These are phyloP conservation scores for Astrothelium subdiscretum DNA, from an alignment of 495 filamentous ascomycete species.

Conservation along the genomic window DNA sequence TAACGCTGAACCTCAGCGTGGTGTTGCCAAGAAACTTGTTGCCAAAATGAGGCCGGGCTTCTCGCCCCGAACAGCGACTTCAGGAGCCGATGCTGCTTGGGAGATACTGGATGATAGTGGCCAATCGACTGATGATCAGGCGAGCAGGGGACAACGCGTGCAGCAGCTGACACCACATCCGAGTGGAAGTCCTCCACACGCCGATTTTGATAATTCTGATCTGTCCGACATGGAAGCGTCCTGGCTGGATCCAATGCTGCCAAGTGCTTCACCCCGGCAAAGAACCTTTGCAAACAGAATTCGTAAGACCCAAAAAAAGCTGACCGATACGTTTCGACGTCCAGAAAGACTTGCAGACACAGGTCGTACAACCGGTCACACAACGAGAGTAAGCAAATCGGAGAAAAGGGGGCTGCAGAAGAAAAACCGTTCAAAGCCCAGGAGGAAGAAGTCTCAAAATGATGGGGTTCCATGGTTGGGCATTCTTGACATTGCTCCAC, in stretches of 20 bases:
- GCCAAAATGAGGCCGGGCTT: constrained; percentile 4
- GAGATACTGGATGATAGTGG: background rate
- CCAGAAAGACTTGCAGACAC: constrained; percentile 14
- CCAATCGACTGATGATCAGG: background rate
- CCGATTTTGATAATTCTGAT: background rate
- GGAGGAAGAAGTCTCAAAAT: constrained; percentile 18
- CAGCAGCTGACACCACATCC: background rate
- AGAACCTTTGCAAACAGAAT: constrained; percentile 3
- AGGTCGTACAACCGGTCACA: background rate
- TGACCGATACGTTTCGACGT: constrained; percentile 14
- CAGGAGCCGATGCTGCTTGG: background rate
- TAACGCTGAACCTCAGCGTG: constrained; percentile 33
- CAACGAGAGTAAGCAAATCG: background rate
- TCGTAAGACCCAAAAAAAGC: constrained; percentile 18
- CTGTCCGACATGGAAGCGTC: constrained; percentile 37
- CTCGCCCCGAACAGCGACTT: background rate
- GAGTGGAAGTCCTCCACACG: background rate
- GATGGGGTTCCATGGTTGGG: constrained; percentile 43
- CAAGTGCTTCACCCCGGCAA: constrained; percentile 19
- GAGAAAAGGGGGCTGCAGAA: constrained; percentile 27
- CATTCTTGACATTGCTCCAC: constrained; percentile 55
- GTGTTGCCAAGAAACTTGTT: constrained; percentile 28
- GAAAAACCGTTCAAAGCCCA: constrained; percentile 25
- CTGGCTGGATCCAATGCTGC: constrained; percentile 46
- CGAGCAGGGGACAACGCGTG: background rate